These are phyloP conservation scores for Petunia secreta DNA, from an alignment of 257 asterid genomes.

Conservation along the genomic window DNA sequence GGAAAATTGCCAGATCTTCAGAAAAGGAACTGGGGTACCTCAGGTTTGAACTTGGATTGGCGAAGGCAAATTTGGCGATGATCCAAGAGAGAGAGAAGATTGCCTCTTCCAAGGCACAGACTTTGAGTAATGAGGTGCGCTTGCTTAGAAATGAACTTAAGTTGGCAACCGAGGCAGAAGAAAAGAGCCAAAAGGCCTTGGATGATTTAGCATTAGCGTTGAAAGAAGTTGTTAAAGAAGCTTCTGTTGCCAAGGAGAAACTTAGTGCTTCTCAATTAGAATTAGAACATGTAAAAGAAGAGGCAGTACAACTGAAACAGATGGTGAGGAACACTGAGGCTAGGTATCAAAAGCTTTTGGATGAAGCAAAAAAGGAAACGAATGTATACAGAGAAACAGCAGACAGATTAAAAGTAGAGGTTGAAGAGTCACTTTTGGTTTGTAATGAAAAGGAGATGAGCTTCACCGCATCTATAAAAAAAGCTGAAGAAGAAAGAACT, in stretches of 20 bases:
- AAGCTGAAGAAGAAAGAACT: constrained; percentile 72
- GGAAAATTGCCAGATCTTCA: background rate
- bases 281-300: constrained; percentile 44
- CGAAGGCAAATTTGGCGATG: constrained; percentile 35
- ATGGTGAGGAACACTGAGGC: constrained; percentile 47
- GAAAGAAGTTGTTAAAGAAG: constrained; percentile 69
- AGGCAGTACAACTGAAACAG: constrained; percentile 47
- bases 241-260: constrained; percentile 58
- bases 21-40: constrained; percentile 33
- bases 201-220: constrained; percentile 82
- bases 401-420: constrained; percentile 63
- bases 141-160: constrained; percentile 51
- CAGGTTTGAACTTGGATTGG: constrained; percentile 37
- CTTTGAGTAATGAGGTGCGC: constrained; percentile 39
- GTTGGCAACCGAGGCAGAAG: constrained; percentile 66
- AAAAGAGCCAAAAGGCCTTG: constrained; percentile 74
- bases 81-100: constrained; percentile 40
- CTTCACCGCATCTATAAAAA: constrained; percentile 62
- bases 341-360: constrained; percentile 44
- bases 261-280: constrained; percentile 40
- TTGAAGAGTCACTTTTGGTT: constrained; percentile 76
- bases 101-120: constrained; percentile 33
- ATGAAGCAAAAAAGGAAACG: constrained; percentile 54
- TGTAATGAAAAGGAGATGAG: constrained; percentile 91
- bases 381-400: constrained; percentile 54